phyloP scores from a whole-genome alignment of 192 early-diverging fungal species.

The Umbelopsis ramanniana region DNA sequence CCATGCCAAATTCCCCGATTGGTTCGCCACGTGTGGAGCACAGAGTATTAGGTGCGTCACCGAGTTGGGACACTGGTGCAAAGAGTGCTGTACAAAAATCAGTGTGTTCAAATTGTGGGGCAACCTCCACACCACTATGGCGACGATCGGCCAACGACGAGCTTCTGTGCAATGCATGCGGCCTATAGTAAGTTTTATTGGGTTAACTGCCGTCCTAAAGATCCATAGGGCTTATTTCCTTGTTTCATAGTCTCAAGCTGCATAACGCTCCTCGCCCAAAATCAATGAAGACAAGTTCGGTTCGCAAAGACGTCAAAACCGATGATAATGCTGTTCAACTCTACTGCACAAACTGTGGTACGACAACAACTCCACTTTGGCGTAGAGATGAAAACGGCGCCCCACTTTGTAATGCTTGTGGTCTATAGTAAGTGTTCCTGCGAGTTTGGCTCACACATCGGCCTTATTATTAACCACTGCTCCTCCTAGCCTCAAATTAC shows the following conservation, averaged over 20 bases:
- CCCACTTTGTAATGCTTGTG: conserved; percentile 63
- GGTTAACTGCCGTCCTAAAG: no score
- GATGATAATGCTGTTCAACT: conserved; percentile 43
- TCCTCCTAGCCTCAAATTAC: conserved; percentile 32
- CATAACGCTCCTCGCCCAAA: conserved; percentile 84
- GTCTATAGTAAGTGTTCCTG: conserved; percentile 50
- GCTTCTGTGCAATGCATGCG: conserved; percentile 96
- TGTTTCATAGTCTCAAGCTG: conserved; percentile 61
- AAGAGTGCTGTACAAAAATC: neutral
- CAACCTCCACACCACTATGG: conserved; percentile 93
- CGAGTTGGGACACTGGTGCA: conserved; percentile 15
- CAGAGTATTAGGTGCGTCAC: conserved; percentile 18
- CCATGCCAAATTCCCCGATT: conserved; percentile 19
- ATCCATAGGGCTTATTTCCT: neutral
- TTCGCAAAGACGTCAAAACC: conserved; percentile 46
- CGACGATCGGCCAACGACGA: conserved; percentile 83
- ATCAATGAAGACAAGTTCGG: conserved; percentile 72
- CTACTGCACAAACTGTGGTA: conserved; percentile 75
- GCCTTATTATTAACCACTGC: neutral
- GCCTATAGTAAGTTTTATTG: conserved; percentile 73
- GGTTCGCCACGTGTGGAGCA: conserved; percentile 14
- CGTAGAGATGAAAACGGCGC: conserved; percentile 68
- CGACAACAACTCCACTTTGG: conserved; percentile 93
- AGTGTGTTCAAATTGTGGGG: conserved; percentile 73
- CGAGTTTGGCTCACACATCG: neutral